Evolutionary conservation across 73 alveolate species (phyloP).

Genomic region (Tetrahymena thermophila): DNA sequence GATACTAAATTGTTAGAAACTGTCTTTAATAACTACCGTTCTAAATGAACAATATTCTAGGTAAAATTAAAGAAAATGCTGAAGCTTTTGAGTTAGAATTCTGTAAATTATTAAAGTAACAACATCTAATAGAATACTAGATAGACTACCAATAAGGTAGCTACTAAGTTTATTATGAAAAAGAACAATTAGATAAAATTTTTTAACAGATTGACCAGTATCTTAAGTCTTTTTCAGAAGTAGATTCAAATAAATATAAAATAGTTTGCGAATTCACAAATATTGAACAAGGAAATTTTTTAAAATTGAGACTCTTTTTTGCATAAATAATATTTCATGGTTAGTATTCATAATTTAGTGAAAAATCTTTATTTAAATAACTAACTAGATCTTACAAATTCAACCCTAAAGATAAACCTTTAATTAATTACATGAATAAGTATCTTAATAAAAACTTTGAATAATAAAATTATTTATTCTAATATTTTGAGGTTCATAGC

Average conservation of each 20-base stretch:
- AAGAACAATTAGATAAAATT: not conserved
- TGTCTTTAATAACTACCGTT: not conserved
- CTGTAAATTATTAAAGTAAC: not conserved
- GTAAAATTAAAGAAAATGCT: not conserved
- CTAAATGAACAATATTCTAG: not conserved
- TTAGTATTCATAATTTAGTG: not conserved
- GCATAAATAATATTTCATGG: not conserved
- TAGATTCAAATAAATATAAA: no score
- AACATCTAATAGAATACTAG: no score
- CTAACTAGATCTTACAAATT: not conserved
- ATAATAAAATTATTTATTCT: no score
- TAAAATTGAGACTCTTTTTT: not conserved
- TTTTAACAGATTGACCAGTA: not conserved
- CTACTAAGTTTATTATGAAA: no score
- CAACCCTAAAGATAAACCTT: not conserved
- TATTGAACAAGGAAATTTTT: no score
- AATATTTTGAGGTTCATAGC: not conserved
- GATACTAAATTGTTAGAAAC: no score
- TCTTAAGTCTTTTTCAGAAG: not conserved
- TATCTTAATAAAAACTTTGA: not conserved
- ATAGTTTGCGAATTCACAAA: not conserved
- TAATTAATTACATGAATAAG: no score
- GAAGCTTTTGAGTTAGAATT: not conserved
- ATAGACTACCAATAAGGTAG: not conserved
- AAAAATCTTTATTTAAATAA: not conserved